phyloP scores from a whole-genome alignment of 768 basidiomycete genomes.

The Kwoniella heveanensis region DNA sequence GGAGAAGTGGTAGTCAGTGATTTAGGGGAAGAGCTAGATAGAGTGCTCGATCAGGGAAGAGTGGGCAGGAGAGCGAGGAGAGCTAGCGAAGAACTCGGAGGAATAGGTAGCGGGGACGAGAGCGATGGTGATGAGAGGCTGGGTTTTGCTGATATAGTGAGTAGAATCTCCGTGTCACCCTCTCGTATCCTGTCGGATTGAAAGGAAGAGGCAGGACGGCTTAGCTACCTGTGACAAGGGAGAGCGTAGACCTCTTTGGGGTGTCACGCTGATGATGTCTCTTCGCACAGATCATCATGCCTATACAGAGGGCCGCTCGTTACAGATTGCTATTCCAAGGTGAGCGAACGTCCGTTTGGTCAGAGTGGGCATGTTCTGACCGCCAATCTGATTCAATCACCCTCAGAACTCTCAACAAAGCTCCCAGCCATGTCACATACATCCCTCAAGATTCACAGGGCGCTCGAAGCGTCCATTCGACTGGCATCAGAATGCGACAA shows the following conservation, averaged over 20 bases:
- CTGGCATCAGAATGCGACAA: conserved; percentile 31
- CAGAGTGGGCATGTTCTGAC: too few species aligned
- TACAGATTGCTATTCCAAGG: conserved; percentile 44
- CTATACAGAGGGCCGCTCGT: conserved; percentile 38
- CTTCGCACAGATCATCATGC: conserved; percentile 37
- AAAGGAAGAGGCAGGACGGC: too few species aligned
- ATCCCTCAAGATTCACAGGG: conserved; percentile 12
- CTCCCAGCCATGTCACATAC: conserved; percentile 13
- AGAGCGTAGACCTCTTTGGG: too few species aligned
- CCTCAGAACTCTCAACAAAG: conserved; percentile 28
- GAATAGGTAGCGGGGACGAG: neutral
- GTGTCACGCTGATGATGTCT: neutral
- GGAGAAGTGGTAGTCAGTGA: conserved; percentile 33
- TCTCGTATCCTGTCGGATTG: too few species aligned
- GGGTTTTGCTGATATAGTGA: conserved; percentile 37
- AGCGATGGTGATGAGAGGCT: conserved; percentile 16
- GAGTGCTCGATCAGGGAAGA: neutral
- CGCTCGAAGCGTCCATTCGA: conserved; percentile 29
- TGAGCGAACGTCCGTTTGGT: conserved; percentile 13
- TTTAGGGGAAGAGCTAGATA: conserved; percentile 25
- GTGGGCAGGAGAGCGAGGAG: conserved; percentile 2
- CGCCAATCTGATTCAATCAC: conserved; percentile 19
- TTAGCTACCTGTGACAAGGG: too few species aligned
- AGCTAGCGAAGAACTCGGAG: conserved; percentile 8
- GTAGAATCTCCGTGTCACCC: too few species aligned